A percentile compares a stretch with the other conserved stretches of the same genome.
Evolutionary conservation across 495 filamentous ascomycete species (phyloP).

Genomic region (Clavariopsis aquatica): DNA sequence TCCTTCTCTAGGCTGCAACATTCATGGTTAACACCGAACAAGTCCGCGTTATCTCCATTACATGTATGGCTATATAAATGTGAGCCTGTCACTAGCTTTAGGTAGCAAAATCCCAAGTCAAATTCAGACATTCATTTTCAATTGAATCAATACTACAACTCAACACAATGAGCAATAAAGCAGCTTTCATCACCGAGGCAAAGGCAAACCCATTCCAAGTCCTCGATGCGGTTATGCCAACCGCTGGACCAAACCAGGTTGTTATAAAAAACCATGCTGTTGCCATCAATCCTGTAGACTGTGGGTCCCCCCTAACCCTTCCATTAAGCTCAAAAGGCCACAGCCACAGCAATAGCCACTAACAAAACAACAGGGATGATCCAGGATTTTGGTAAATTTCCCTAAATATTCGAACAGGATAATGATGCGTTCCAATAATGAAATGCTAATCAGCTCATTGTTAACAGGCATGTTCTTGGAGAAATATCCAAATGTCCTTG

Average conservation of each 20-base stretch:
- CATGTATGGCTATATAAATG: background rate
- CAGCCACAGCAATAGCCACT: constrained; percentile 5
- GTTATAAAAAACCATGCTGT: constrained; percentile 46
- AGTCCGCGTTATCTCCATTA: background rate
- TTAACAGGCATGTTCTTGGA: constrained; percentile 40
- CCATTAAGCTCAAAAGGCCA: too few species aligned
- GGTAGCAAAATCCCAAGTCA: background rate
- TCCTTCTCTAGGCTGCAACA: background rate
- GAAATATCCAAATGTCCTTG: constrained; percentile 48
- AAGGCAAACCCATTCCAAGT: constrained; percentile 38
- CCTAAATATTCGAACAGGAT: background rate
- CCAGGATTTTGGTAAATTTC: constrained; percentile 12
- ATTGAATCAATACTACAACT: background rate
- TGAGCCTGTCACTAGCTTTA: too few species aligned
- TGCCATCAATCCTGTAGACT: constrained; percentile 50
- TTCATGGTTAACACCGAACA: background rate
- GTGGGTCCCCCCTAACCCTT: constrained; percentile 32
- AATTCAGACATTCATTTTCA: background rate
- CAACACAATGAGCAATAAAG: constrained; percentile 38
- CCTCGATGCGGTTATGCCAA: constrained; percentile 36
- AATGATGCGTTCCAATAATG: background rate
- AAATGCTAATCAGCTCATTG: too few species aligned
- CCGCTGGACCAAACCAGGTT: constrained; percentile 43
- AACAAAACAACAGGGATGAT: constrained; percentile 20
- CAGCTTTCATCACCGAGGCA: constrained; percentile 43